Evolutionary conservation across 345 rosid genomes (phyloP), one percentile per base, ranked within the genome.

Genomic region (Lagerstroemia speciosa): DNA sequence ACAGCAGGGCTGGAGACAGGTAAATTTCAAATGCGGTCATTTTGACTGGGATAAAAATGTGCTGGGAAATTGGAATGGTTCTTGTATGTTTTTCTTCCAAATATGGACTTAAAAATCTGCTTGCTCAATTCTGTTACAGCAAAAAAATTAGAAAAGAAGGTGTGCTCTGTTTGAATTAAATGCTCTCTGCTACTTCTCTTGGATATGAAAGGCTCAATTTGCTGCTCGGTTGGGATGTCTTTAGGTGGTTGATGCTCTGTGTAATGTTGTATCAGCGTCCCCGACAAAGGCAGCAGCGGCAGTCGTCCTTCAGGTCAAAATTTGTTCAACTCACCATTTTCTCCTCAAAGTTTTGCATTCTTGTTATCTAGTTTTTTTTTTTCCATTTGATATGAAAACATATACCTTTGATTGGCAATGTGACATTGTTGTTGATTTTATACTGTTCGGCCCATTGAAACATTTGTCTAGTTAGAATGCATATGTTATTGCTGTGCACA

Each of bases 1-100:
- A 40, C 98, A 86, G 22, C 98, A 93, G 81, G 98, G 98, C 79
- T 93, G 98, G 98, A 84, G 94, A 89, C 98, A 93, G 97, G 98
- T 93, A 79, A 74, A 72, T 69, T 61, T 48, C 37, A 22, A 11
- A 19, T 58, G 37, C 31, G 19, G 58, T n/a, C 24, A 2, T 26
- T 53, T 5, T 22, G 27, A 8, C 24, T 53, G 30, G 30, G 16
- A 41, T 14, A 41, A 41, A 2, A 41, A 41, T 41, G 46, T 14
- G 46, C 7, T 16, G 2, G 46, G 46, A 41, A 41, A 8, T 41
- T 2, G 1, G 9, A 2, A 9, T 8, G 10, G 16, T 41, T 41
- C 46, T 48, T 48, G 53, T 48, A 17, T 48, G 15, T 48, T 17
- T 48, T 48, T 26, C 60, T n/a, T 53, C 7, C 9, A 12, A 53